Evolutionary conservation across 2,329 filamentous ascomycete species (phyloP).

Genomic region (Cladosporium phlei): DNA sequence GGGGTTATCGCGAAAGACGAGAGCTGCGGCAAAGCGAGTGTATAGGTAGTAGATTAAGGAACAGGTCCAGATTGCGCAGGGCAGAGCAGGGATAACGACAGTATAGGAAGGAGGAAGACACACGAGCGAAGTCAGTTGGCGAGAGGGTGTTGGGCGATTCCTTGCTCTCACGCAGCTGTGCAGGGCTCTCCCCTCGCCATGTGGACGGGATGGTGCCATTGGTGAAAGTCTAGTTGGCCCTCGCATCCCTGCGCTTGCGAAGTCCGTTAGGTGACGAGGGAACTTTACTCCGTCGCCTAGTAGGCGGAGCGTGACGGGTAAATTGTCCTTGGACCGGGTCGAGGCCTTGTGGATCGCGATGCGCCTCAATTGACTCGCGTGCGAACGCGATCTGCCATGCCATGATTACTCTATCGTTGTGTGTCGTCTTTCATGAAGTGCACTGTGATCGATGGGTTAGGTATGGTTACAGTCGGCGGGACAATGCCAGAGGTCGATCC

Average conservation of each 20-base stretch:
- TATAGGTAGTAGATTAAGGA: too few relatives aligned
- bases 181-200: too few relatives aligned
- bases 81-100: background rate
- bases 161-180: too few relatives aligned
- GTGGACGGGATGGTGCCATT: slow-evolving; percentile 4
- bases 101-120: background rate
- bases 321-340: slow-evolving; percentile 7
- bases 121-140: too few relatives aligned
- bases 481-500: too few relatives aligned
- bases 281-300: background rate
- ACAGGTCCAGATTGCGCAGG: too few relatives aligned
- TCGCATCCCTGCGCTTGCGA: slow-evolving; percentile 1
- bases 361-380: background rate
- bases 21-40: background rate
- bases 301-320: slow-evolving; percentile 6
- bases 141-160: slow-evolving; percentile 4
- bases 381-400: too few relatives aligned
- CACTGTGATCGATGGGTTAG: too few relatives aligned
- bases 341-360: slow-evolving; percentile 7
- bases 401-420: too few relatives aligned
- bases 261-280: too few relatives aligned
- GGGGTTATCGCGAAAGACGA: background rate
- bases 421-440: too few relatives aligned
- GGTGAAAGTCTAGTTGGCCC: background rate
- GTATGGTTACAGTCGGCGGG: too few relatives aligned